Evolutionary conservation across 2,329 filamentous ascomycete species (phyloP).

Genomic region (Talaromyces rugulosus): DNA sequence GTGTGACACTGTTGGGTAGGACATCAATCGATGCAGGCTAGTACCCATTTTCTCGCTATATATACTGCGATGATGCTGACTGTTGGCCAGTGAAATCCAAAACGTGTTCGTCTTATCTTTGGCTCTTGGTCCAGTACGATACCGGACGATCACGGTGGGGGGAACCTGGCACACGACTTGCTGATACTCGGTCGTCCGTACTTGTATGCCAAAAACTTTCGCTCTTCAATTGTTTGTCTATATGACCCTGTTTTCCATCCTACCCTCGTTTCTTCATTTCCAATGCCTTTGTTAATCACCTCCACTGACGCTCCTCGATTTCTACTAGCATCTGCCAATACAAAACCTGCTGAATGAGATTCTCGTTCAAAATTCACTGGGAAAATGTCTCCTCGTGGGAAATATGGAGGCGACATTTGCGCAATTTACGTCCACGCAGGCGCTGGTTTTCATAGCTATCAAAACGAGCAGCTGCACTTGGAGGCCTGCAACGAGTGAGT

Average conservation of each 20-base stretch:
- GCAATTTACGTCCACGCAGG: constrained; percentile 96
- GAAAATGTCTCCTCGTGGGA: constrained; percentile 24
- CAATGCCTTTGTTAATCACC: neutral
- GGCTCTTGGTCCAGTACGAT: neutral
- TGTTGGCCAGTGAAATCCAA: neutral
- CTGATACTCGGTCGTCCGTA: neutral
- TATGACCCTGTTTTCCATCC: neutral
- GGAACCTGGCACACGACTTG: neutral
- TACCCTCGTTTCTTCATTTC: neutral
- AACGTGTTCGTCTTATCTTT: neutral
- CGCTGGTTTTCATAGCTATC: constrained; percentile 84
- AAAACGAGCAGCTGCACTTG: constrained; percentile 81
- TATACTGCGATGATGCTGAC: neutral
- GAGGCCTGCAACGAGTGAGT: constrained; percentile 83
- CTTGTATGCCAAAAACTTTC: neutral
- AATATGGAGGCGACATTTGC: constrained; percentile 48
- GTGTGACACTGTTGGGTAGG: neutral
- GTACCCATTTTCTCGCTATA: neutral
- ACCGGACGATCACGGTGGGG: neutral
- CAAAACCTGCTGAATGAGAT: neutral
- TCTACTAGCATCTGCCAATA: neutral
- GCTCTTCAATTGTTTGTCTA: neutral
- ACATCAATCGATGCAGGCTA: neutral
- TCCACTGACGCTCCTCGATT: neutral
- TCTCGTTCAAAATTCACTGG: neutral